These are phyloP conservation scores for Fusarium sp. DNA, from an alignment of 2,329 filamentous ascomycete genomes.

Conservation along the genomic window DNA sequence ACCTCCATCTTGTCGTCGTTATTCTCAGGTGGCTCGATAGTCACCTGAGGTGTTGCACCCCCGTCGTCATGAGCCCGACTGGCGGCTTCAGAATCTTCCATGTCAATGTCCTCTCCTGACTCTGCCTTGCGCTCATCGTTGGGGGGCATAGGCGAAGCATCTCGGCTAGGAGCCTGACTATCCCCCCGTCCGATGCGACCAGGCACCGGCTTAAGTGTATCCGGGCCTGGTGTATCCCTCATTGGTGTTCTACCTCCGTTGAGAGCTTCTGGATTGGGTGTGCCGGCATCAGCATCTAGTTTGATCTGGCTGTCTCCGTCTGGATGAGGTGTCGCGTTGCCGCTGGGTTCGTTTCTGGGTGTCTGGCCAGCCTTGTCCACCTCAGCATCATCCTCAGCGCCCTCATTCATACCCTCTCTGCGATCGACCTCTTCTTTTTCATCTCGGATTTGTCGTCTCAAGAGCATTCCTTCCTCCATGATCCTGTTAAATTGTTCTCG, in stretches of 20 bases:
- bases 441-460: conserved; percentile 88
- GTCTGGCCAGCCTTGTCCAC: conserved; percentile 63
- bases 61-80: conserved; percentile 61
- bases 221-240: conserved; percentile 50
- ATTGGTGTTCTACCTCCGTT: conserved; percentile 54
- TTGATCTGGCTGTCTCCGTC: conserved; percentile 58
- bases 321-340: conserved; percentile 65
- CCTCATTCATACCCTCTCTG: conserved; percentile 84
- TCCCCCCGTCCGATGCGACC: conserved; percentile 39
- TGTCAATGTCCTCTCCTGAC: conserved; percentile 70
- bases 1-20: conserved; percentile 76
- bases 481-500: conserved; percentile 89
- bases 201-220: conserved; percentile 45
- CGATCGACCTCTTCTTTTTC: conserved; percentile 96
- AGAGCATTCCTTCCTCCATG: conserved; percentile 89
- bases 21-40: conserved; percentile 64
- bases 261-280: conserved; percentile 47
- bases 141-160: conserved; percentile 49
- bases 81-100: conserved; percentile 63
- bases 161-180: conserved; percentile 51
- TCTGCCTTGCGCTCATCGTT: conserved; percentile 54
- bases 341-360: conserved; percentile 65
- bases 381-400: conserved; percentile 72
- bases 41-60: conserved; percentile 61
- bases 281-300: conserved; percentile 49